Evolutionary conservation across 768 basidiomycete genomes (phyloP), one percentile per base, ranked within the genome.

Genomic region (Termitomyces sp.): DNA sequence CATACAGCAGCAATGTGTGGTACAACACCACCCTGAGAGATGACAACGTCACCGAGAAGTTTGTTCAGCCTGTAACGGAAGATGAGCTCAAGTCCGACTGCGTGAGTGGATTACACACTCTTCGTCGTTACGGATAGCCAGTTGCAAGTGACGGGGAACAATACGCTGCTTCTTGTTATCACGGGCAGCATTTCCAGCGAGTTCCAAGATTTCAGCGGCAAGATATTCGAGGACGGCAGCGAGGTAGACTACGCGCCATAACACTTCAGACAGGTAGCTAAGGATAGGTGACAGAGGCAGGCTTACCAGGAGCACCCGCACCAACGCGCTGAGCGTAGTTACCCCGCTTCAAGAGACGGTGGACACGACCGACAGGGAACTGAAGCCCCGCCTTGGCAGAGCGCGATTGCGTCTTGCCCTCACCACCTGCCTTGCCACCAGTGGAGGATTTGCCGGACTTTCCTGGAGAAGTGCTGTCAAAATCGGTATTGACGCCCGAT

Each of bases 151-250:
- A 75, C 95, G 90, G 50, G 94, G 95, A 32, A 96, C 92, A 70
- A 96, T 96, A 85, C 95, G 93, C 66, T 93, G 90, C 80, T 95
- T 92, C 83, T 92, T 93, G 82, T 93, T 93, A 76, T 91, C 91
- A 60, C 91, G 89, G 46, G 92, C 91, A 39, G 92, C 91, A 60
- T 92, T 91, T 40, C 94, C 94, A 63, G 94, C 94, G 48, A 96
- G 80, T 78, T 96, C 94, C 68, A 96, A 85, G 73, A 96, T 95
- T 74, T 96, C 94, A 50, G 94, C 94, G 44, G 93, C 87, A 63
- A 96, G 84, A 76, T 96, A 94, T 72, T 95, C 94, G 61, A 96
- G 88, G 60, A 95, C 94, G 50, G 92, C 92, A 56, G 92, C 94
- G 65, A 95, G 88, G 77, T 96, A 96, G 51, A 96, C 92, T 91